phyloP scores from a whole-genome alignment of 306 rosid species.

The Begonia loranthoides region DNA sequence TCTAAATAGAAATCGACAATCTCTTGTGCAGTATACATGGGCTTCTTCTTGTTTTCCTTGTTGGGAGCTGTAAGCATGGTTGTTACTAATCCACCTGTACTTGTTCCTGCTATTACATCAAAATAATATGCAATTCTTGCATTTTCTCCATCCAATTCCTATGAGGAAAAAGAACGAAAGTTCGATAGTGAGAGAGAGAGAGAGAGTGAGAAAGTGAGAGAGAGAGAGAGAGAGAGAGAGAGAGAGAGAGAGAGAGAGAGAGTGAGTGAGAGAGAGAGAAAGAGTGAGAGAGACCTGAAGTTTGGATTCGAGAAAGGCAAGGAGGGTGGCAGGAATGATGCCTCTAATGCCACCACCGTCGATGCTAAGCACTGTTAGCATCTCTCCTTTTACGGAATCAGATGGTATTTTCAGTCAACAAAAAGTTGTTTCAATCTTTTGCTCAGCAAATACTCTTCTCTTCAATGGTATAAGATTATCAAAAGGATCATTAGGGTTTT shows the following conservation, averaged over 20 bases:
- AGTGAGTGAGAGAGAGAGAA: too few species aligned
- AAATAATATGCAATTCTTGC: slow-evolving; percentile 30
- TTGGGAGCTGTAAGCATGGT: slow-evolving; percentile 28
- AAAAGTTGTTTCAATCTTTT: too few species aligned
- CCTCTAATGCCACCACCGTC: slow-evolving; percentile 33
- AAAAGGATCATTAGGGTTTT: too few species aligned
- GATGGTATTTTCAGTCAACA: slow-evolving; percentile 3
- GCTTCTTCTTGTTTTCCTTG: slow-evolving; percentile 10
- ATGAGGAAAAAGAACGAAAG: not conserved
- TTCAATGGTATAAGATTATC: too few species aligned
- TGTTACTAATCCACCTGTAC: slow-evolving; percentile 26
- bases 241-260: too few species aligned
- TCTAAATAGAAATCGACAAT: slow-evolving; percentile 13
- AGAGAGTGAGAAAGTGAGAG: too few species aligned
- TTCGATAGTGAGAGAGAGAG: too few species aligned
- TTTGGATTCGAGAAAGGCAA: slow-evolving; percentile 22
- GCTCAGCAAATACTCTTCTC: too few species aligned
- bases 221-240: not conserved
- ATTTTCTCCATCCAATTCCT: slow-evolving; percentile 22
- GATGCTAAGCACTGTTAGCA: slow-evolving; percentile 21
- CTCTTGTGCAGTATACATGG: slow-evolving; percentile 16
- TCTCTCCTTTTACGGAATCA: slow-evolving; percentile 6
- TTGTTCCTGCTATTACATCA: slow-evolving; percentile 29
- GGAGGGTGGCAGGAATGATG: slow-evolving; percentile 21
- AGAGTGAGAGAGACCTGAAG: slow-evolving; percentile 27